Evolutionary conservation across 306 rosid species (phyloP), one percentile per base, ranked within the genome.

Genomic region (Vicia villosa): DNA sequence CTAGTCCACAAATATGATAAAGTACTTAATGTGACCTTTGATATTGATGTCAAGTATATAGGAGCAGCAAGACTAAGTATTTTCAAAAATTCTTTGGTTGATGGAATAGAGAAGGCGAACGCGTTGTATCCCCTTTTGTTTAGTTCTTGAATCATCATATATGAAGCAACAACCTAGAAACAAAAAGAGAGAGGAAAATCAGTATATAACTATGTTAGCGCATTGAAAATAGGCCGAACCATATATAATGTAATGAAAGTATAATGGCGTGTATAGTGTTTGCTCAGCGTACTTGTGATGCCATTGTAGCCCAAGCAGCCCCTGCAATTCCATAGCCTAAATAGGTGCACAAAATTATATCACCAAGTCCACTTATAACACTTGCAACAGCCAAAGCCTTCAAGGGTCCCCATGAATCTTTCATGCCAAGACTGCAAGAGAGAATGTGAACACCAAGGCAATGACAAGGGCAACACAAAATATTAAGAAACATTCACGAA

Each of bases 241-340:
- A 10, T 26, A 24, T 45, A 43, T 65, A 26, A 24, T 43, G 21
- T 10, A 43, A n/a, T 26, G 13, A 10, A 45, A 64, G 24, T 65
- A 65, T 45, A 24, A 66, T 17, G 32, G 17, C 30, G 57, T 0
- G 12, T 4, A 7, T 67, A 34, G 46, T 34, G 21, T 58, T 68
- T 17, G 30, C 66, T 54, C 73, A 34, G 24, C 74, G 74, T 79
- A 84, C 97, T 77, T 91, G 95, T 50, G 97, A 84, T 42, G 74
- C 82, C 90, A 91, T 72, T 49, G 97, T 91, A 49, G 95, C 87
- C 95, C 97, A 91, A 54, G 97, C 95, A 24, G 97, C 97, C 64
- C 92, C 97, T 40, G 80, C 83, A 68, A 91, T 88, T 69, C 97
- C 95, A 72, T 84, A 84, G 41, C 77, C 83, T 16, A 91, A 66